Conservation (phyloP, 305 asterid species). For the Andrographis paniculata region DNA sequence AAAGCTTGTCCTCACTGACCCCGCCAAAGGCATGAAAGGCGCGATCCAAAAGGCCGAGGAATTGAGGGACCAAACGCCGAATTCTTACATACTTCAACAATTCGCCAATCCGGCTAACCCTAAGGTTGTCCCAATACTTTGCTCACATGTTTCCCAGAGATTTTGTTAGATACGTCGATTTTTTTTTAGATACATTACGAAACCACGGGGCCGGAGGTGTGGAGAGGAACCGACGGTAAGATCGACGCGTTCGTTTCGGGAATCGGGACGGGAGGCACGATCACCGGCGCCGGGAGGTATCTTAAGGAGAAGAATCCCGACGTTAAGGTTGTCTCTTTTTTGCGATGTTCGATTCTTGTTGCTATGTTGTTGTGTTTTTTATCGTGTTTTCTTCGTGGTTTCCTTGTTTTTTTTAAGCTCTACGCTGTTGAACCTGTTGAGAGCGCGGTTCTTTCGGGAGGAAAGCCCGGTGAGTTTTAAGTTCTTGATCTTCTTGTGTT, state of each 20-base stretch:
- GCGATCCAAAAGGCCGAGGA: conserved; percentile 78
- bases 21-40: conserved; percentile 83
- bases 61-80: conserved; percentile 64
- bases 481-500: background rate
- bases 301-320: conserved; percentile 80
- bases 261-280: conserved; percentile 93
- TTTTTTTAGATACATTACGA: conserved; percentile 73
- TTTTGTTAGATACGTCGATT: background rate
- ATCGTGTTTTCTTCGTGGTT: background rate
- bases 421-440: conserved; percentile 81
- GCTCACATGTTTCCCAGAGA: background rate
- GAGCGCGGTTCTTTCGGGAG: conserved; percentile 83
- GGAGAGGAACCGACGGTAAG: conserved; percentile 80
- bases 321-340: conserved; percentile 44
- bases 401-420: conserved; percentile 31
- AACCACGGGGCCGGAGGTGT: conserved; percentile 93
- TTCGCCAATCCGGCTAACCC: conserved; percentile 92
- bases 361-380: background rate
- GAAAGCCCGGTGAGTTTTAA: conserved; percentile 77
- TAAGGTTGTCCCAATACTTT: conserved; percentile 32
- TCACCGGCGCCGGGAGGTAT: conserved; percentile 84
- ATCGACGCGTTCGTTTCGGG: conserved; percentile 85
- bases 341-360: background rate
- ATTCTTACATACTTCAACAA: conserved; percentile 82
- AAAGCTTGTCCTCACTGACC: conserved; percentile 76